A percentile compares a stretch with the other conserved stretches of the same genome.
Evolutionary conservation across 2,329 filamentous ascomycete species (phyloP).

Genomic region (Fusarium sp.): DNA sequence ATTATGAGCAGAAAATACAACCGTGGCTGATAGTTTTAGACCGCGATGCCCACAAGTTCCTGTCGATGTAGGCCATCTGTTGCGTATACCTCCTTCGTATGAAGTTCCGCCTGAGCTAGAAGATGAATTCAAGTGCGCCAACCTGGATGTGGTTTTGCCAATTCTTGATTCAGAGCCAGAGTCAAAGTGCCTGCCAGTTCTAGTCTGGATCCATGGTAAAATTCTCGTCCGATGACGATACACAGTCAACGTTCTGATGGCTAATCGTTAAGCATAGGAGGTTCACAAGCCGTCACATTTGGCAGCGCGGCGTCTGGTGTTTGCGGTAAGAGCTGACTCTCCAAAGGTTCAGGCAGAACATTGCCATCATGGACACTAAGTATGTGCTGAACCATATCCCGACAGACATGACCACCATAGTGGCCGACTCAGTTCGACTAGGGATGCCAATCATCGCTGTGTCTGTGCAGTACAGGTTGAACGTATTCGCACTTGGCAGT

Average conservation of each 20-base stretch:
- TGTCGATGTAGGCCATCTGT: constrained; percentile 58
- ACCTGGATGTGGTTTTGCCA: constrained; percentile 57
- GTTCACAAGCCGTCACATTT: constrained; percentile 61
- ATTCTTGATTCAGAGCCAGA: not conserved
- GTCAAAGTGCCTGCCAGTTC: constrained; percentile 52
- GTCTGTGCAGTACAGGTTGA: constrained; percentile 45
- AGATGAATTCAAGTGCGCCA: constrained; percentile 60
- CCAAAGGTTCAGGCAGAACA: rapidly evolving
- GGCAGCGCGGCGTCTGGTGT: constrained; percentile 57
- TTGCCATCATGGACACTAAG: too few species aligned
- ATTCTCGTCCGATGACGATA: rapidly evolving
- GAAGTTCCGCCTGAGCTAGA: constrained; percentile 47
- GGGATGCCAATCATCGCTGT: constrained; percentile 43
- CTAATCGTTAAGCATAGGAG: constrained; percentile 43
- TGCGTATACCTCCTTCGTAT: constrained; percentile 56
- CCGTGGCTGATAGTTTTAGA: constrained; percentile 32
- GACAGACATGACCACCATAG: constrained; percentile 45
- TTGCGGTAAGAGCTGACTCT: constrained; percentile 52
- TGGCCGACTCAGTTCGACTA: constrained; percentile 53
- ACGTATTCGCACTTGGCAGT: constrained; percentile 59
- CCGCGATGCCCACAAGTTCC: constrained; percentile 58
- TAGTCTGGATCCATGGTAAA: constrained; percentile 61
- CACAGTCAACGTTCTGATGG: rapidly evolving
- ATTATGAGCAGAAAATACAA: rapidly evolving
- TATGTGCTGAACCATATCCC: not conserved